Percentiles rank a stretch among this genome's conserved stretches.
Conservation (phyloP, 2,329 filamentous ascomycete genomes). For the Talaromyces amestolkiae region DNA sequence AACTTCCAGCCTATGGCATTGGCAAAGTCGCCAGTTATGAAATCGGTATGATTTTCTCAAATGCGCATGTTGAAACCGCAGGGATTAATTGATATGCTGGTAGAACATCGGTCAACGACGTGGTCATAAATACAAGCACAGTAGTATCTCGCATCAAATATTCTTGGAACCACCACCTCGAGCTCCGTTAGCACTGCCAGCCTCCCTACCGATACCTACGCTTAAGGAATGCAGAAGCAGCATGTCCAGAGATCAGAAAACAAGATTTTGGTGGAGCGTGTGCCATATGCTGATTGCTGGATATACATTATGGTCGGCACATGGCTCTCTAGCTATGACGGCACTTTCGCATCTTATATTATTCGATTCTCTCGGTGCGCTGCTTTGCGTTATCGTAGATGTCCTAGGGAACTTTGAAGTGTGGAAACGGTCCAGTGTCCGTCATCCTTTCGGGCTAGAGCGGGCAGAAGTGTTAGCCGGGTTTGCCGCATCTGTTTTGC, state of each 20-base stretch:
- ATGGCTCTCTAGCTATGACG: conserved; percentile 85
- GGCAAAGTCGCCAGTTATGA: conserved; percentile 67
- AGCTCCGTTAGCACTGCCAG: conserved; percentile 82
- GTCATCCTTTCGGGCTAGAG: conserved; percentile 90
- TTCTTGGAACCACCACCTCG: conserved; percentile 87
- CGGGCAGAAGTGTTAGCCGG: conserved; percentile 90
- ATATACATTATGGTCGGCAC: conserved; percentile 80
- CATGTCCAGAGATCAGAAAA: conserved; percentile 84
- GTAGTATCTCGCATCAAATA: conserved; percentile 92
- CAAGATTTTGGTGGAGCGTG: conserved; percentile 81
- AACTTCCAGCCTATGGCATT: conserved; percentile 87
- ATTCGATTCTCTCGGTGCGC: conserved; percentile 90
- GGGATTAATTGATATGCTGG: conserved; percentile 24
- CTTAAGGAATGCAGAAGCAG: conserved; percentile 81
- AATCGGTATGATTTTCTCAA: conserved; percentile 60
- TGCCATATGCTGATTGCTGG: conserved; percentile 81
- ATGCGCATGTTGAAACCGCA: background rate
- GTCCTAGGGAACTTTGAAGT: conserved; percentile 96
- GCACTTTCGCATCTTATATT: conserved; percentile 90
- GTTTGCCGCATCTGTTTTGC: conserved; percentile 91
- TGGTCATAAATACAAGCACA: conserved; percentile 97
- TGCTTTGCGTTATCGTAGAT: conserved; percentile 87
- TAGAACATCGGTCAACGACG: conserved; percentile 87
- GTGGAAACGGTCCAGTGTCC: conserved; percentile 87
- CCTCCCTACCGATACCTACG: conserved; percentile 88